These are phyloP conservation scores for Chlamydomonas applanata DNA, from an alignment of 139 green algal genomes.

Conservation along the genomic window DNA sequence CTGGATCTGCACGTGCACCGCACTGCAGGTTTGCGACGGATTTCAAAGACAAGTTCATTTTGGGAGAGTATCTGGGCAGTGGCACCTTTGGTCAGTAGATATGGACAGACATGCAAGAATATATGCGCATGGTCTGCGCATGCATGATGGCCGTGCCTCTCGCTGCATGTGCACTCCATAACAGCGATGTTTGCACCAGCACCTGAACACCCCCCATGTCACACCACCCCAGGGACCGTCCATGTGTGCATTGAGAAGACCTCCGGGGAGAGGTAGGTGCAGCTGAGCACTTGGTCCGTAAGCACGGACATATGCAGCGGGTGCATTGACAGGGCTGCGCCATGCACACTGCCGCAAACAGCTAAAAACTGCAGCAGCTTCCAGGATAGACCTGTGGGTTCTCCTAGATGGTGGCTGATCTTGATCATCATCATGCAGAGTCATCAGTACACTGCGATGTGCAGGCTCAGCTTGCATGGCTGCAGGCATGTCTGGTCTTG, in stretches of 20 bases:
- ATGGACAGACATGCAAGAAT: no score
- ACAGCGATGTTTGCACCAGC: no score
- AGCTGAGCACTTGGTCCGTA: no score
- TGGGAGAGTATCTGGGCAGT: constrained; percentile 5
- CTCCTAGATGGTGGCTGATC: no score
- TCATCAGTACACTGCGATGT: not conserved
- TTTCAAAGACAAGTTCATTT: constrained; percentile 16
- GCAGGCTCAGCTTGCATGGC: no score
- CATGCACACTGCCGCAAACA: not conserved
- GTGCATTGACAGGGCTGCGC: not conserved
- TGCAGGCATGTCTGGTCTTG: not conserved
- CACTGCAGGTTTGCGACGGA: constrained; percentile 28
- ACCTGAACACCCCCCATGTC: no score
- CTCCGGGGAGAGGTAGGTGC: constrained; percentile 18
- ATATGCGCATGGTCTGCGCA: no score
- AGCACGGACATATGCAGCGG: no score
- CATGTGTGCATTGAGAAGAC: constrained; percentile 15
- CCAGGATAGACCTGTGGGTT: no score
- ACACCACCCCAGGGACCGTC: no score
- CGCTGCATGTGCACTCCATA: no score
- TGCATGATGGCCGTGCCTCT: no score
- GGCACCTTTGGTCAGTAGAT: constrained; percentile 37
- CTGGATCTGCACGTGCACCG: not conserved
- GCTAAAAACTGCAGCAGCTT: not conserved
- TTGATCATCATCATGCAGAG: not conserved